Evolutionary conservation across 164 flowering plant genomes (phyloP).

Genomic region (Vitis rotundifolia): DNA sequence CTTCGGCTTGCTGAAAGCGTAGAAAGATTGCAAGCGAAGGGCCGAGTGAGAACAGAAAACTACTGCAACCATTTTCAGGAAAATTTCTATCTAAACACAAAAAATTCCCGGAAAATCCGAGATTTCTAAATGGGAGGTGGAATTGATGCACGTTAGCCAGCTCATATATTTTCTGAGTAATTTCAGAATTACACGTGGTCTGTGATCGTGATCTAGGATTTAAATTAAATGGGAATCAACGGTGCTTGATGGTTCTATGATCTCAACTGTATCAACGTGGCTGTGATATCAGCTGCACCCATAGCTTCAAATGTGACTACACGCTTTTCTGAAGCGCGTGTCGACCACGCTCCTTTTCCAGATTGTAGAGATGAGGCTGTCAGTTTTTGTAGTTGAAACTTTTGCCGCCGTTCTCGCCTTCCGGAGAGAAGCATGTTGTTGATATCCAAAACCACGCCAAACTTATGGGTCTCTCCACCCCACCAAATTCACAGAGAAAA

Average conservation of each 20-base stretch:
- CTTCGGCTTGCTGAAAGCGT: conserved; percentile 16
- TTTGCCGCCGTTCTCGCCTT: conserved; percentile 3
- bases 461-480: conserved; percentile 14
- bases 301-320: no score
- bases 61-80: conserved; percentile 13
- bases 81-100: no score
- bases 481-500: conserved; percentile 3
- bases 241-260: no score
- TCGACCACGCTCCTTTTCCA: neutral
- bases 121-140: conserved; percentile 9
- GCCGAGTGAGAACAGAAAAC: conserved; percentile 5
- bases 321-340: neutral
- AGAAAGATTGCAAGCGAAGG: conserved; percentile 1
- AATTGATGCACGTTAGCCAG: neutral
- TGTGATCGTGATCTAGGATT: no score
- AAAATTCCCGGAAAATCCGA: conserved; percentile 1
- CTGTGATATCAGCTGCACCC: no score
- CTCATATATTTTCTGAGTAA: no score
- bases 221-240: no score
- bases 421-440: conserved; percentile 5
- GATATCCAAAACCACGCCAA: conserved; percentile 13
- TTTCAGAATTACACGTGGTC: no score
- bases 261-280: no score
- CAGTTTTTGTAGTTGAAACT: neutral
- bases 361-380: no score